Evolutionary conservation across 1,284 basidiomycete species (phyloP).

Genomic region (Fistulinella staudtii): DNA sequence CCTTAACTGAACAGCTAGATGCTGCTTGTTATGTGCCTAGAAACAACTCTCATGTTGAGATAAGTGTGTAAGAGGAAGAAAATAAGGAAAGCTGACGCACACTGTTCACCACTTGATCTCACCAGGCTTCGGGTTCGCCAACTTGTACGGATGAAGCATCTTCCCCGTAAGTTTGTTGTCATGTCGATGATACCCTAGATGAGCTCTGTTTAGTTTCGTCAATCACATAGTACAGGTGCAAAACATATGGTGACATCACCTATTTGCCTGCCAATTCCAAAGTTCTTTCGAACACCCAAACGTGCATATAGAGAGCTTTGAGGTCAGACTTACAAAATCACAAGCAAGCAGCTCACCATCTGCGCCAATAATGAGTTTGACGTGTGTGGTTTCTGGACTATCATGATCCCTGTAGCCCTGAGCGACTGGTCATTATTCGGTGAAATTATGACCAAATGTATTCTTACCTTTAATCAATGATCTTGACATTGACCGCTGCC

Average conservation of each 20-base stretch:
- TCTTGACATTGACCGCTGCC: conserved; percentile 59
- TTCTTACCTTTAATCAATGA: conserved; percentile 30
- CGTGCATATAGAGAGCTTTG: background rate
- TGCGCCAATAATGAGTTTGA: conserved; percentile 57
- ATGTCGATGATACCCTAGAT: conserved; percentile 78
- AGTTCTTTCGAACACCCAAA: background rate
- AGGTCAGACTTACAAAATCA: too few relatives aligned
- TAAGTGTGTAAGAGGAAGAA: background rate
- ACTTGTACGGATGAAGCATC: conserved; percentile 56
- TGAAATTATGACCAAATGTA: background rate
- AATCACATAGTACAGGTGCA: background rate
- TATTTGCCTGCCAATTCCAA: background rate
- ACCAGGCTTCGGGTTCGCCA: conserved; percentile 25
- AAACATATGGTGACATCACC: background rate
- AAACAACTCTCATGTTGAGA: background rate
- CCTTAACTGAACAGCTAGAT: conserved; percentile 56
- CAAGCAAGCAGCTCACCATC: conserved; percentile 41
- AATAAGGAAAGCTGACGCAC: conserved; percentile 53
- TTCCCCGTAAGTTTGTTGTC: conserved; percentile 39
- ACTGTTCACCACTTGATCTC: conserved; percentile 76
- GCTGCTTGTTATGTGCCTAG: conserved; percentile 74
- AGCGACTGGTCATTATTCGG: background rate
- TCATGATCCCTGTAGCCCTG: conserved; percentile 53
- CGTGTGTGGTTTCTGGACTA: conserved; percentile 33
- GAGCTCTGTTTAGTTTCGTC: conserved; percentile 41